Evolutionary conservation across 73 alveolate genomes (phyloP), one percentile per base, ranked within the genome.

Genomic region (Blepharisma stoltei): DNA sequence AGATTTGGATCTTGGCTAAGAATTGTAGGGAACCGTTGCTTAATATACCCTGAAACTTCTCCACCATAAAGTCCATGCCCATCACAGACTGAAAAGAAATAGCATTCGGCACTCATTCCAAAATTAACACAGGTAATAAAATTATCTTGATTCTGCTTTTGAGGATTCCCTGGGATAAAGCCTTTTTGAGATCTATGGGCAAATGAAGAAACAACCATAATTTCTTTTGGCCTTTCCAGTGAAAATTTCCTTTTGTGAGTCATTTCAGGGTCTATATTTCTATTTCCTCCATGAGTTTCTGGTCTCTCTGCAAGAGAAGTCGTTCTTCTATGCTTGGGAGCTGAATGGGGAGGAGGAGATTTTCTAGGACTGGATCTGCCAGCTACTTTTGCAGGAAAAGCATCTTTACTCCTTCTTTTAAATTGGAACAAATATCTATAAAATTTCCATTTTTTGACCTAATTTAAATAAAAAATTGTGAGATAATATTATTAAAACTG

Each of bases 51-150:
- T 11, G 93, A 82, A 0, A 92, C 97, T 71, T 92, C 94, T 68
- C 84, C 90, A 1, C 97, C 97, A 53, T 81, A 86, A n/a, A 86
- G 70, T 8, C 98, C 98, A 79, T 94, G 98, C 7, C 98, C 98
- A 76, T 94, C 98, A 54, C 95, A 86, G 9, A 94, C 98, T 18
- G 97, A 97, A 69, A 91, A 91, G 70, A 73, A 89, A 70, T 87
- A 89, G 71, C 80, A 79, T 45, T 89, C 90, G 6, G 83, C 88
- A 53, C 83, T 86, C 54, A 88, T 88, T 23, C 86, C 81, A 54
- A 91, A 80, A 87, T 91, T 91, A 67, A 92, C 91, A 6, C 92
- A 92, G 8, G 90, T 80, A 68, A 94, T 91, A 79, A 89, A 94
- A 68, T 89, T 83, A 83, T 94, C 98, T 85, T 94, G 93, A 67